Evolutionary conservation across 2,329 filamentous ascomycete genomes (phyloP).

Genomic region (Beauveria asiatica): DNA sequence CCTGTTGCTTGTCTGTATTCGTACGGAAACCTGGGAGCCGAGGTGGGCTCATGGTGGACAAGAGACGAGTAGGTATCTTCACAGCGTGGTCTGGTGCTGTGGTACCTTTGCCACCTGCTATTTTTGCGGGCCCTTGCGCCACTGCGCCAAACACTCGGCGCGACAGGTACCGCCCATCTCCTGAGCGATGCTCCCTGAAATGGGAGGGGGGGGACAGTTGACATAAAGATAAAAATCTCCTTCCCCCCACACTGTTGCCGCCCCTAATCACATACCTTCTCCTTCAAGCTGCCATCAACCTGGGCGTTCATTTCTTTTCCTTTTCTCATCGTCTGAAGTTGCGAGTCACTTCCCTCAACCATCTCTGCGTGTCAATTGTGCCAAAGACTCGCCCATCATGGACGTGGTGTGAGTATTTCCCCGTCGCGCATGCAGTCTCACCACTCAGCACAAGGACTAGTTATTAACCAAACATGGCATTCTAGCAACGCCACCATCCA

Average conservation of each 20-base stretch:
- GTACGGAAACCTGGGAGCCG: too few species aligned
- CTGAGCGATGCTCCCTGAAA: not conserved
- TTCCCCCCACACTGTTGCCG: conserved; percentile 6
- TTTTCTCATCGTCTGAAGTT: conserved; percentile 1
- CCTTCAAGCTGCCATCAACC: not conserved
- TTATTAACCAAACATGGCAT: not conserved
- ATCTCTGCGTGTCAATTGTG: not conserved
- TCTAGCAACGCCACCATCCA: conserved; percentile 43
- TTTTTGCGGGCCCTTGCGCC: not conserved
- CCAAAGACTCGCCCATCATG: conserved; percentile 20
- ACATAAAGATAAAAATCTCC: conserved; percentile 10
- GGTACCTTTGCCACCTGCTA: not conserved
- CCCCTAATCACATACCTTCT: conserved; percentile 9
- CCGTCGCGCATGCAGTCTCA: not conserved
- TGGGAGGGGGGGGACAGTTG: not conserved
- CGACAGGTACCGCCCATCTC: conserved; percentile 3
- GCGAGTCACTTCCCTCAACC: not conserved
- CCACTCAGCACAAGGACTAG: not conserved
- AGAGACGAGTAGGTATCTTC: too few species aligned
- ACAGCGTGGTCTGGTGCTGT: not conserved
- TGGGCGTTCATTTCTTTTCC: not conserved
- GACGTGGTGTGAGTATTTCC: conserved; percentile 23
- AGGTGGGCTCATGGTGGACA: too few species aligned
- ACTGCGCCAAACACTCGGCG: not conserved
- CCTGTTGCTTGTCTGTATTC: too few species aligned